Base-by-base conservation (phyloP, 2,329 filamentous ascomycete genomes). In the Aspergillus bombycis region DNA sequence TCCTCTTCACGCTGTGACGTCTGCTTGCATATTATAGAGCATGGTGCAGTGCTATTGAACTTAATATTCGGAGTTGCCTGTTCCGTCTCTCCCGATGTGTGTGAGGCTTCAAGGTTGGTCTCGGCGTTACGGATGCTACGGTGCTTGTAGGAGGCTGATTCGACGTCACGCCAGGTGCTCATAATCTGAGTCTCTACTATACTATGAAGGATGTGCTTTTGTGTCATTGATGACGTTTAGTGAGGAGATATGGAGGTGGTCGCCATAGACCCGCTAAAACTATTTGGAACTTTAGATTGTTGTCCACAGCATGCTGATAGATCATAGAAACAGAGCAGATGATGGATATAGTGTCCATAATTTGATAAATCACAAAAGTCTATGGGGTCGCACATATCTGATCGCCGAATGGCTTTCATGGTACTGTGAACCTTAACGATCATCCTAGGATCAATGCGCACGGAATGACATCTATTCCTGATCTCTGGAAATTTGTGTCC, bases 21-120 rank as follows among this genome's bases (percentile, higher is more conserved):
- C 36, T 23, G n/a, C 58, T 26, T 60, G 34, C 38, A 45, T 32
- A 36, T 45, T 36, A 55, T 55, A 4, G 32, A 5, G 14, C n/a
- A 38, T 23, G 21, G 6, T 10, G 7, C 19, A 16, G 19, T 52
- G 7, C 28, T 36, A 50, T 48, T 34, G 8, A 60, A 55, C 57
- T 45, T 55, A 41, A 56, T 32, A 45, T 43, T 43, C 62, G 62
- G 62, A 30, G 14, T 64, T 64, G 41, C 64, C 64, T 57, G 19
- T 60, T 66, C 23, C n/a, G 56, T 62, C 21, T 26, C 57, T 60
- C 55, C 62, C 62, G 62, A 34, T 16, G 30, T 45, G 50, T 23
- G 61, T 32, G 38, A 59, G 36, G 11, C 34, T 55, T 55, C 32
- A 19, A 38, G 11, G 2, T 7, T 36, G 14, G 14, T n/a, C 43